Conservation (phyloP, 1,284 basidiomycete species). For the Cutaneotrichosporon curvatum region DNA sequence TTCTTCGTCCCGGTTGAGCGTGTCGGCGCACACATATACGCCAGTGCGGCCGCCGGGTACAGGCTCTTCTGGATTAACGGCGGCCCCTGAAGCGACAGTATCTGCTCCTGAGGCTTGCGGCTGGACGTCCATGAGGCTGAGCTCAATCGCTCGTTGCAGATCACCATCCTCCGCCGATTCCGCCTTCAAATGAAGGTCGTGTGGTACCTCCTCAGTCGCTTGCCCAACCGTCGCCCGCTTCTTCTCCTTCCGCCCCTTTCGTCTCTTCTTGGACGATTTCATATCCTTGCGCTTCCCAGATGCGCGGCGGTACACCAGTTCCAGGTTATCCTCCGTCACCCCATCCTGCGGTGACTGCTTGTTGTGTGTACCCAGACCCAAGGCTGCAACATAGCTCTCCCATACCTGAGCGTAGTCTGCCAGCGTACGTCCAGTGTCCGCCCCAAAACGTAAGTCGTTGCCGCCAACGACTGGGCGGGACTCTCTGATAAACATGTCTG, state of each 20-base stretch:
- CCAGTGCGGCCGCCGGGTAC: too few relatives aligned
- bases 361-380: constrained; percentile 33
- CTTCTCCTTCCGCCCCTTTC: neutral
- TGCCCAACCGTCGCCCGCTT: neutral
- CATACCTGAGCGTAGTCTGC: constrained; percentile 33
- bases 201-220: too few relatives aligned
- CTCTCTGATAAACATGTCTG: constrained; percentile 54
- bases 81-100: too few relatives aligned
- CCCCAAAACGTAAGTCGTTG: constrained; percentile 33
- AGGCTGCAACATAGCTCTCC: constrained; percentile 30
- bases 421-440: constrained; percentile 26
- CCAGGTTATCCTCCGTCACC: constrained; percentile 33
- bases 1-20: too few relatives aligned
- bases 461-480: constrained; percentile 46
- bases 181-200: too few relatives aligned
- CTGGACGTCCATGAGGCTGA: constrained; percentile 8
- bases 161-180: constrained; percentile 19
- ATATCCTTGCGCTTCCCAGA: constrained; percentile 10
- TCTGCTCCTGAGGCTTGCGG: too few relatives aligned
- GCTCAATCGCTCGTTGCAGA: constrained; percentile 25
- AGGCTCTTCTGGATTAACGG: too few relatives aligned
- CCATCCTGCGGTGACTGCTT: constrained; percentile 7
- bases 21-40: too few relatives aligned
- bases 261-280: constrained; percentile 2
- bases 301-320: constrained; percentile 45